phyloP scores from a whole-genome alignment of 1,284 basidiomycete genomes.

The Rhodotorula sp. region DNA sequence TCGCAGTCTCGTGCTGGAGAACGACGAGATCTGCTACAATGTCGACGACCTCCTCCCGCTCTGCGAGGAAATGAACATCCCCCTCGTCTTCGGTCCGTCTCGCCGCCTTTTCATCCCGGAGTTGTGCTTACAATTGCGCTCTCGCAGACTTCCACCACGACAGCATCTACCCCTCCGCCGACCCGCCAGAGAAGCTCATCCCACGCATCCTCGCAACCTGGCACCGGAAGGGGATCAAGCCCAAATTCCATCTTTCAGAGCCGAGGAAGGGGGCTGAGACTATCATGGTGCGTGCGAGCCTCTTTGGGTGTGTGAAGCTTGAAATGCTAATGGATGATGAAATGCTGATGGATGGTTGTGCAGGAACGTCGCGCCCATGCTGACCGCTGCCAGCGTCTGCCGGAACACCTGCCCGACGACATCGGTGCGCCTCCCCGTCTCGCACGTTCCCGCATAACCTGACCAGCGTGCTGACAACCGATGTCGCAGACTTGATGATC shows the following conservation, averaged over 20 bases:
- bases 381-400: slow-evolving; percentile 68
- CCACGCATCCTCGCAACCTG: slow-evolving; percentile 73
- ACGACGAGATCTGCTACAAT: slow-evolving; percentile 88
- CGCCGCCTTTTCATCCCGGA: neutral
- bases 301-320: neutral
- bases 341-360: slow-evolving; percentile 3
- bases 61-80: slow-evolving; percentile 76
- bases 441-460: neutral
- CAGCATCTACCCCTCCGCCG: slow-evolving; percentile 50
- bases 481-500: slow-evolving; percentile 72
- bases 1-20: slow-evolving; percentile 66
- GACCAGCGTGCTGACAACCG: neutral
- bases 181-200: slow-evolving; percentile 61
- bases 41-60: slow-evolving; percentile 79
- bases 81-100: slow-evolving; percentile 61
- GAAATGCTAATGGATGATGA: neutral
- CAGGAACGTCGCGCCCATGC: slow-evolving; percentile 73
- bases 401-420: slow-evolving; percentile 54
- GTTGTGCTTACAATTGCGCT: no score
- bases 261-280: slow-evolving; percentile 69
- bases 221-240: slow-evolving; percentile 64
- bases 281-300: slow-evolving; percentile 55
- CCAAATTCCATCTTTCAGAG: slow-evolving; percentile 87
- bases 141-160: slow-evolving; percentile 10
- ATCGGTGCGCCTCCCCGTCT: slow-evolving; percentile 40